Evolutionary conservation across 225 moss, liverwort and hornwort species (phyloP).

Genomic region (Sphagnum tenellum): DNA sequence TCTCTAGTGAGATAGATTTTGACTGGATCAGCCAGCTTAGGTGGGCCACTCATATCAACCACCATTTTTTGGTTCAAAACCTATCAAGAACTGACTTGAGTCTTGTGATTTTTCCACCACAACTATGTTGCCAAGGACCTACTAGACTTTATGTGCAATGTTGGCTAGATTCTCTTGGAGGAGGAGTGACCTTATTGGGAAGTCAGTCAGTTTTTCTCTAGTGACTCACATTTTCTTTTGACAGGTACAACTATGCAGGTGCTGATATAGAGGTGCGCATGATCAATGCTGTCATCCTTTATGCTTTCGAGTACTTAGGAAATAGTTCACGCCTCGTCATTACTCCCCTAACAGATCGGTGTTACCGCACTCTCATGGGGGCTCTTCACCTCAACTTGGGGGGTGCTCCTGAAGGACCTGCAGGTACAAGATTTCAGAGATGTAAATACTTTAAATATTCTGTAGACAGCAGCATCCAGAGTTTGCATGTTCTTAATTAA

Average conservation of each 20-base stretch:
- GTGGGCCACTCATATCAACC: conserved; percentile 7
- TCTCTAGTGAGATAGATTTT: conserved; percentile 67
- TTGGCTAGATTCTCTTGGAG: no score
- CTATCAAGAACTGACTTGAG: no score
- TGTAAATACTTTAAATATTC: background rate
- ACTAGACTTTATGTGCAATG: no score
- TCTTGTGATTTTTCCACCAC: no score
- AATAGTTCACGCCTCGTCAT: conserved; percentile 71
- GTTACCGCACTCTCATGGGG: conserved; percentile 75
- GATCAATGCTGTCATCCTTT: conserved; percentile 70
- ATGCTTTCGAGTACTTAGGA: conserved; percentile 73
- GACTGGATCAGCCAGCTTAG: conserved; percentile 81
- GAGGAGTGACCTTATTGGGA: no score
- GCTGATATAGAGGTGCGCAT: conserved; percentile 61
- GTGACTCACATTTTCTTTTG: no score
- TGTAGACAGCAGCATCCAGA: no score
- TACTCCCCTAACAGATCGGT: conserved; percentile 76
- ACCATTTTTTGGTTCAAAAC: no score
- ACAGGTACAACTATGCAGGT: conserved; percentile 51
- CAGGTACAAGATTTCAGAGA: conserved; percentile 25
- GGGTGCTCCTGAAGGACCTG: conserved; percentile 84
- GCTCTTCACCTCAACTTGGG: conserved; percentile 77
- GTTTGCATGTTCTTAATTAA: no score
- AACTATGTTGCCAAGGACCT: no score
- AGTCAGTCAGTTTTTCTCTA: no score